Evolutionary conservation across 1,284 basidiomycete genomes (phyloP), one percentile per base, ranked within the genome.

Genomic region (Pascua guehoae): DNA sequence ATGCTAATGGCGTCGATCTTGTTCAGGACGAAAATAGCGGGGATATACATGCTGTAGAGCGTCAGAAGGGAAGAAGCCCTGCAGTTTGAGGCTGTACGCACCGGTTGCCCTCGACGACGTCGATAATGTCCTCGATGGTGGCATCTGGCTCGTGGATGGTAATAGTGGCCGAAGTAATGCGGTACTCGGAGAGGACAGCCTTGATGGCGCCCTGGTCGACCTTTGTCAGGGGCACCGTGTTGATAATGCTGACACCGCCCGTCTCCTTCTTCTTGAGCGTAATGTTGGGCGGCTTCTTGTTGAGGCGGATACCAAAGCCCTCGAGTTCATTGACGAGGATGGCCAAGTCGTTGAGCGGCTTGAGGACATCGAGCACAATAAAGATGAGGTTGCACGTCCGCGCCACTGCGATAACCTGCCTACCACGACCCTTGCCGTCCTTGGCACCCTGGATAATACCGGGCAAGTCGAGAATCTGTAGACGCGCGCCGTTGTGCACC

Each of bases 321-420:
- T 98, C 95, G 62, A 98, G 78, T 77, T 98, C 95, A 46, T 82
- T 75, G 76, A 96, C 91, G 61, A 98, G 90, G 69, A 96, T 80
- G 54, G 85, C 88, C 72, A 98, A 92, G 81, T 99, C 95, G 45
- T 88, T 88, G 24, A 98, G 84, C 12, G 96, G 96, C 79, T 98
- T 99, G 43, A 96, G 84, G 12, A 98, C 96, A 71, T 99, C 96
- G 43, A 99, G 84, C 37, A 98, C 89, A 73, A 99, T 98, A 77
- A 98, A 98, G 65, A 99, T 98, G 49, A 98, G 86, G 76, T 98
- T 94, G 77, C 96, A 98, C 47, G 96, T 98, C 62, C 95, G 86
- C 17, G 94, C 93, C 63, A 98, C 94, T 52, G 94, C 93, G 73
- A 85, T 84, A 58, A 85, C 95, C 84, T 99, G 96, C 68, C 91